Evolutionary conservation across 2,329 filamentous ascomycete genomes (phyloP).

Genomic region (Sporothrix variecibatus): DNA sequence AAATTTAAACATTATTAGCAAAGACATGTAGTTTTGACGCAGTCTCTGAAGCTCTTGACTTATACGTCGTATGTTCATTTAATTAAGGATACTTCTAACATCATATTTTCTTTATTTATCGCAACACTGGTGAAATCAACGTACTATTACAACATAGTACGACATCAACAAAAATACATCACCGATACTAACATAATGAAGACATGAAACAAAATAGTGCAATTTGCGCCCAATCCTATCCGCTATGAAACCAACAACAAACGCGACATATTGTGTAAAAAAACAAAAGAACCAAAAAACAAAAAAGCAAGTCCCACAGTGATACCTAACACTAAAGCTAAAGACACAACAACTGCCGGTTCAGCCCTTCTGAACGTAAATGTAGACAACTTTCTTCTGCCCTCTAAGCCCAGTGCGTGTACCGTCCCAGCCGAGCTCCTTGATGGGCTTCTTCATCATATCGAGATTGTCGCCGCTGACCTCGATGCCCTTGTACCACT

Average conservation of each 20-base stretch:
- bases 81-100: no score
- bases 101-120: no score
- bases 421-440: conserved; percentile 61
- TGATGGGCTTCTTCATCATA: conserved; percentile 52
- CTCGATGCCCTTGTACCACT: conserved; percentile 60
- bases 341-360: neutral
- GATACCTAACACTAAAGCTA: neutral
- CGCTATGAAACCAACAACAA: neutral
- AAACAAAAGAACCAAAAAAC: neutral
- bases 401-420: conserved; percentile 50
- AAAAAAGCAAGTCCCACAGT: neutral
- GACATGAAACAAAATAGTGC: neutral
- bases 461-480: conserved; percentile 54
- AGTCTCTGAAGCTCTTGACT: no score
- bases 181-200: no score
- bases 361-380: conserved; percentile 60
- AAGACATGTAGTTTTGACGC: no score
- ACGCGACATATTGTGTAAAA: no score
- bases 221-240: neutral
- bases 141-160: no score
- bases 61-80: no score
- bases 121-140: no score
- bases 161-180: no score
- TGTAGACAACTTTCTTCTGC: conserved; percentile 58
- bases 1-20: neutral